A percentile compares a stretch with the other conserved stretches of the same genome.
These are phyloP conservation scores for Corymbia maculata DNA, from an alignment of 345 rosid species.

Conservation along the genomic window DNA sequence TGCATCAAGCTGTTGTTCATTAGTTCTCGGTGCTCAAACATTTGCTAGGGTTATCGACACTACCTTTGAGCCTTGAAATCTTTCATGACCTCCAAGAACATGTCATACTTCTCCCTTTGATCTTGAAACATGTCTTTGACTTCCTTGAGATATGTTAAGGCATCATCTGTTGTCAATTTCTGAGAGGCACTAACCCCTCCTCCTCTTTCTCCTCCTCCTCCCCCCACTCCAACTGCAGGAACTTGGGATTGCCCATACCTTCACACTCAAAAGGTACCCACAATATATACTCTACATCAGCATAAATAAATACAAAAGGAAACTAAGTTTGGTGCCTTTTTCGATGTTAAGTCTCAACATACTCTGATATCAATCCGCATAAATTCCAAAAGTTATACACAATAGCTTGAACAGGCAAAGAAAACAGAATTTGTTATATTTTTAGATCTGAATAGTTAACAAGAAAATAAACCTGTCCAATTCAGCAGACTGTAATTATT, in stretches of 20 bases:
- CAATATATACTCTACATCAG: neutral
- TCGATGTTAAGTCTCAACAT: neutral
- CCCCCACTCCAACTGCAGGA: slow-evolving; percentile 11
- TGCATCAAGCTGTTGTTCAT: slow-evolving; percentile 9
- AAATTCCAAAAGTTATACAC: neutral
- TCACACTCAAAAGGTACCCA: neutral
- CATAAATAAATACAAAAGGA: neutral
- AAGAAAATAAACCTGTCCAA: neutral
- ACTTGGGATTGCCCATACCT: slow-evolving; percentile 27
- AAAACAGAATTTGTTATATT: neutral
- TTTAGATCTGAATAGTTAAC: neutral
- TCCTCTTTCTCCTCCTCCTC: slow-evolving; percentile 10
- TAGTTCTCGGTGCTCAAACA: neutral
- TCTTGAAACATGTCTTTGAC: slow-evolving; percentile 95
- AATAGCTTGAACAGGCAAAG: neutral
- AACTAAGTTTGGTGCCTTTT: neutral
- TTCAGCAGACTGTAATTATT: neutral
- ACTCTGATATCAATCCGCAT: neutral
- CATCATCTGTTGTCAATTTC: slow-evolving; percentile 79
- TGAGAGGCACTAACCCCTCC: slow-evolving; percentile 27
- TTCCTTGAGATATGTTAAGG: slow-evolving; percentile 71
- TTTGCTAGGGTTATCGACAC: neutral
- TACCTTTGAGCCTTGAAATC: slow-evolving; percentile 96
- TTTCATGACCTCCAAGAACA: slow-evolving; percentile 90
- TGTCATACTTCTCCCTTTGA: slow-evolving; percentile 79